Conservation (phyloP, 1,139 yeast genomes). For the Yamadazyma oceani region DNA sequence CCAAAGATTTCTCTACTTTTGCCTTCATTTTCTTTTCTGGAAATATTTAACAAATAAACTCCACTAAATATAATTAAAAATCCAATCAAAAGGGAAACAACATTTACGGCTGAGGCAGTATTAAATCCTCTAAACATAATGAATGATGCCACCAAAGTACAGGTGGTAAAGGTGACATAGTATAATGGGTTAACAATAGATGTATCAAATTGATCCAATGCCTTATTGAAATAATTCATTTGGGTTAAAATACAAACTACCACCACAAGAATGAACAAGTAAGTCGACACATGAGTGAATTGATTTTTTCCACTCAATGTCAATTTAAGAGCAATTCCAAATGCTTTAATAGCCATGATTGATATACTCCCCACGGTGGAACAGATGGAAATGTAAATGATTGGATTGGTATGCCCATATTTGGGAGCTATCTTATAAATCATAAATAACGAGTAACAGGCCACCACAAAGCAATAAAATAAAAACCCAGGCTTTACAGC, state of each 20-base stretch:
- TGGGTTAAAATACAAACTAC: conserved; percentile 82
- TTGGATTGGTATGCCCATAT: conserved; percentile 80
- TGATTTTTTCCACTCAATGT: conserved; percentile 89
- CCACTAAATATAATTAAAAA: conserved; percentile 86
- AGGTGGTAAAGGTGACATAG: conserved; percentile 89
- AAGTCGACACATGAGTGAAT: conserved; percentile 81
- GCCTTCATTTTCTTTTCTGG: conserved; percentile 65
- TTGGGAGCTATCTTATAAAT: conserved; percentile 80
- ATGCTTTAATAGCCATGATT: conserved; percentile 90
- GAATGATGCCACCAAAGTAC: conserved; percentile 83
- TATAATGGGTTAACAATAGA: conserved; percentile 89
- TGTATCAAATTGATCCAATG: conserved; percentile 89
- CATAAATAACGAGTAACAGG: conserved; percentile 71
- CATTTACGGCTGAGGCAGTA: conserved; percentile 76
- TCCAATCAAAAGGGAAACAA: conserved; percentile 83
- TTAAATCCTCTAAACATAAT: conserved; percentile 86
- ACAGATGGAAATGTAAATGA: conserved; percentile 87
- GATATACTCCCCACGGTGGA: conserved; percentile 89
- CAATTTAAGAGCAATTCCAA: conserved; percentile 87
- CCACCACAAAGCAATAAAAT: conserved; percentile 61
- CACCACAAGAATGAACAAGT: conserved; percentile 76
- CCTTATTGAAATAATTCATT: conserved; percentile 93
- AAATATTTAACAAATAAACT: conserved; percentile 77
- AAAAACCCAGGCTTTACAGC: conserved; percentile 82
- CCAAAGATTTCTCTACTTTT: conserved; percentile 59